phyloP scores from a whole-genome alignment of 2,329 filamentous ascomycete genomes.

The Stemphylium vesicarium region DNA sequence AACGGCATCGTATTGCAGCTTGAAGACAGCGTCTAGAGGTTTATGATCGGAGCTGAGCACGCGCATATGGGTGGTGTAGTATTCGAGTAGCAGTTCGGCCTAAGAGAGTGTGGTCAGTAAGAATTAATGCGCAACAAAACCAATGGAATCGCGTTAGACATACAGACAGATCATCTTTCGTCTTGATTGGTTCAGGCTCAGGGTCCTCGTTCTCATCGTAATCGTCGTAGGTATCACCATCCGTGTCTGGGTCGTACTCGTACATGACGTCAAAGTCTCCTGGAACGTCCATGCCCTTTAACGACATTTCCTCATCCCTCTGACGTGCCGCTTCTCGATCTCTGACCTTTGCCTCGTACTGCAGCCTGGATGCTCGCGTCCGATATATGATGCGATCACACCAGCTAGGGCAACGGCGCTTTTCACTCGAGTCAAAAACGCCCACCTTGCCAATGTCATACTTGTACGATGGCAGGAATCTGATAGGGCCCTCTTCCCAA shows the following conservation, averaged over 20 bases:
- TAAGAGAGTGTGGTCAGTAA: background rate
- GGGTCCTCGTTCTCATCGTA: slow-evolving; percentile 47
- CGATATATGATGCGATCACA: slow-evolving; percentile 93
- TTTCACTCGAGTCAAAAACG: slow-evolving; percentile 94
- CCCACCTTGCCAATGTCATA: slow-evolving; percentile 95
- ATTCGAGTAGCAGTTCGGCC: slow-evolving; percentile 62
- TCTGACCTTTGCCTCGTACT: slow-evolving; percentile 66
- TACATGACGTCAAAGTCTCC: slow-evolving; percentile 85
- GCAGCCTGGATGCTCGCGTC: slow-evolving; percentile 72
- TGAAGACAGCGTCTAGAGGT: slow-evolving; percentile 83
- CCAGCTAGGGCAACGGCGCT: slow-evolving; percentile 91
- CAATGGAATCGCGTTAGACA: background rate
- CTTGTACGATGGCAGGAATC: slow-evolving; percentile 94
- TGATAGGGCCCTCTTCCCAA: slow-evolving; percentile 87
- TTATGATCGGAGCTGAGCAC: slow-evolving; percentile 96
- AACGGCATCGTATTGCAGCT: slow-evolving; percentile 83
- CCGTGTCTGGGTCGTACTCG: slow-evolving; percentile 85
- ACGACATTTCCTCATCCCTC: slow-evolving; percentile 85
- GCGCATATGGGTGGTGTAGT: slow-evolving; percentile 87
- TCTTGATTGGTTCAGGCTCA: slow-evolving; percentile 58
- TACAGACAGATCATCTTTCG: slow-evolving; percentile 62
- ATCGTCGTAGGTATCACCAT: slow-evolving; percentile 60
- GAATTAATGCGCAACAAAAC: no score
- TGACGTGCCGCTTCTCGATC: slow-evolving; percentile 72
- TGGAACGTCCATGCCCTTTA: slow-evolving; percentile 74